Conservation (phyloP, 176 grass and related monocot species). For the Eremochloa ophiuroides region DNA sequence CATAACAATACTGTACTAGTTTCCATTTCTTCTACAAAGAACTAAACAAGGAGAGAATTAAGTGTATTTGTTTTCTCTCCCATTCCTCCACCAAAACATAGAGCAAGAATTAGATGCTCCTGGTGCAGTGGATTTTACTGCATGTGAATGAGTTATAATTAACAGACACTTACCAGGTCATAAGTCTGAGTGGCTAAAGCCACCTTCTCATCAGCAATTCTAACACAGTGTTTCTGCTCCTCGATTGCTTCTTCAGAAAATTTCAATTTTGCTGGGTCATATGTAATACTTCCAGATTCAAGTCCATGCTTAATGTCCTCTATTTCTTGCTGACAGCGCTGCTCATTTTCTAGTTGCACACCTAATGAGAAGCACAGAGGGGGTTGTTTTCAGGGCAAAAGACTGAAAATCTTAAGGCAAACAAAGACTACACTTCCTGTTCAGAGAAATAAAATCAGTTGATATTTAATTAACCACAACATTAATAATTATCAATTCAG, state of each 20-base stretch:
- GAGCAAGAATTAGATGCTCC: not conserved
- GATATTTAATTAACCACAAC: conserved; percentile 13
- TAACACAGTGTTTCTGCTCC: conserved; percentile 85
- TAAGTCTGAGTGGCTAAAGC: conserved; percentile 95
- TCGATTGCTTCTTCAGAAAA: conserved; percentile 94
- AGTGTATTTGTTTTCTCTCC: not conserved
- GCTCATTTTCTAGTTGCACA: conserved; percentile 84
- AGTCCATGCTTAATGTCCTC: conserved; percentile 72
- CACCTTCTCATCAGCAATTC: conserved; percentile 99
- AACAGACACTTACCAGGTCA: conserved; percentile 73
- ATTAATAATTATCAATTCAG: conserved; percentile 11
- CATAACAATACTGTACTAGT: not conserved
- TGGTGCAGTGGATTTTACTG: not conserved
- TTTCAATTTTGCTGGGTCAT: conserved; percentile 68
- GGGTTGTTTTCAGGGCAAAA: not conserved
- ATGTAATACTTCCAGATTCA: conserved; percentile 76
- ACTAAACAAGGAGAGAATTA: not conserved
- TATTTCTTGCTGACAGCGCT: conserved; percentile 94
- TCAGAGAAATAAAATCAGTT: conserved; percentile 10
- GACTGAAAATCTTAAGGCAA: not conserved
- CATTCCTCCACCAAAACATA: not conserved
- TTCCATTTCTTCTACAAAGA: not conserved
- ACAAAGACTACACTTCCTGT: conserved; percentile 6
- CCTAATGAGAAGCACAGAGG: conserved; percentile 46
- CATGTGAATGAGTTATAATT: not conserved